Conservation (phyloP, 2,329 filamentous ascomycete species). For the Calonectria leucothoes region DNA sequence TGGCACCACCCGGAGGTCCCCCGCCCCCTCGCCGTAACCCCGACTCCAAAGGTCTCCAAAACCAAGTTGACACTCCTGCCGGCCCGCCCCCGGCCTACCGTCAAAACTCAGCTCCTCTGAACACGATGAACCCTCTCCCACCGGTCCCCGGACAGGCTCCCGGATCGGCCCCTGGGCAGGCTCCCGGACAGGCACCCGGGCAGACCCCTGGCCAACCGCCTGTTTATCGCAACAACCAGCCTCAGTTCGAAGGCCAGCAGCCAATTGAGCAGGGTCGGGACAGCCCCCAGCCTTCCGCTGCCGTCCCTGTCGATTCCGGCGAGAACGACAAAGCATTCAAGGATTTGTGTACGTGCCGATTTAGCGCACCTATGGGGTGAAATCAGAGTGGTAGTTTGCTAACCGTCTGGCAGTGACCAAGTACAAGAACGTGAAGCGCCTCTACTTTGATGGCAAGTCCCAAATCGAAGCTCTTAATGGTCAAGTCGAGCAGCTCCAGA, state of each 20-base stretch:
- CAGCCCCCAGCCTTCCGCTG: conserved; percentile 65
- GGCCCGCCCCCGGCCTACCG: conserved; percentile 65
- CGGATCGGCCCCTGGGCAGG: conserved; percentile 28
- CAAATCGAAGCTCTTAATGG: conserved; percentile 90
- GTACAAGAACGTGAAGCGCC: conserved; percentile 97
- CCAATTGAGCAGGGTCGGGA: conserved; percentile 62
- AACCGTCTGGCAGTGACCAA: conserved; percentile 76
- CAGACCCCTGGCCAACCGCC: conserved; percentile 44
- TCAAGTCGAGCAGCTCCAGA: conserved; percentile 94
- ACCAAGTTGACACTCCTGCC: conserved; percentile 54
- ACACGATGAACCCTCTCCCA: conserved; percentile 56
- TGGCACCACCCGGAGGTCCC: conserved; percentile 61
- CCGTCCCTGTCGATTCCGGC: conserved; percentile 46
- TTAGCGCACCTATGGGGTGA: no score
- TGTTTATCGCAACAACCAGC: conserved; percentile 54
- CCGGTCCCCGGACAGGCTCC: conserved; percentile 49
- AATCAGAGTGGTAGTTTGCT: neutral
- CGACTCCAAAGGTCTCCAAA: conserved; percentile 59
- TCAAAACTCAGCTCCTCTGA: conserved; percentile 59
- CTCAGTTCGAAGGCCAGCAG: conserved; percentile 57
- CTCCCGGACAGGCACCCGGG: conserved; percentile 49
- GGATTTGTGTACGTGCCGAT: conserved; percentile 61
- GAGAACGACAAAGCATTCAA: conserved; percentile 68
- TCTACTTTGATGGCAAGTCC: conserved; percentile 95
- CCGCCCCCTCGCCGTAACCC: conserved; percentile 59